Conservation (phyloP, 768 basidiomycete species). For the Macrolepiota fuliginosa region DNA sequence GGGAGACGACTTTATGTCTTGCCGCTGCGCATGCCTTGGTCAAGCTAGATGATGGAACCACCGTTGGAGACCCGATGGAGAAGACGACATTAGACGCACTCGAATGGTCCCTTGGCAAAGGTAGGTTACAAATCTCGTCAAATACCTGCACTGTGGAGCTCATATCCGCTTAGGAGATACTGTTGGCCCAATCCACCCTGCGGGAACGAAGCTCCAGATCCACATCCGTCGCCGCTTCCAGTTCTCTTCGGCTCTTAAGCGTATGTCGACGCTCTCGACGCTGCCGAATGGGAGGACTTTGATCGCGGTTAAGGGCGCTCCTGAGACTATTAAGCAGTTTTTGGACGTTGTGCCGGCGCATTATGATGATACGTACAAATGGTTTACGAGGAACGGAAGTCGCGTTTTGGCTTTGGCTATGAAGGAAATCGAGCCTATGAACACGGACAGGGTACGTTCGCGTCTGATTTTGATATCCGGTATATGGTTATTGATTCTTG, state of each 20-base stretch:
- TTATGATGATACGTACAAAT: slow-evolving; percentile 95
- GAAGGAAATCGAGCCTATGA: slow-evolving; percentile 76
- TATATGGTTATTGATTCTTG: neutral
- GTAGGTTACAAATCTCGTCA: slow-evolving; percentile 29
- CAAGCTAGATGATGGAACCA: slow-evolving; percentile 86
- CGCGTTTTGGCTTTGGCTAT: slow-evolving; percentile 90
- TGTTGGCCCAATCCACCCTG: slow-evolving; percentile 57
- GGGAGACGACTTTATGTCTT: slow-evolving; percentile 82
- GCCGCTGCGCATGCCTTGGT: slow-evolving; percentile 96
- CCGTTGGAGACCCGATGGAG: slow-evolving; percentile 99
- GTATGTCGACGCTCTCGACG: slow-evolving; percentile 89
- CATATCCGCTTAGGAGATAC: slow-evolving; percentile 63
- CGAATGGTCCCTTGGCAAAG: slow-evolving; percentile 80
- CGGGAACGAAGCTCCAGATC: slow-evolving; percentile 49
- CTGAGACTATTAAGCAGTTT: slow-evolving; percentile 94
- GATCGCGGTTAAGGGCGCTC: slow-evolving; percentile 91
- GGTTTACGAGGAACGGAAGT: slow-evolving; percentile 89
- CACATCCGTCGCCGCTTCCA: slow-evolving; percentile 91
- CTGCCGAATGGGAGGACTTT: slow-evolving; percentile 60
- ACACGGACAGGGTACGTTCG: slow-evolving; percentile 63
- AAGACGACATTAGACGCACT: slow-evolving; percentile 91
- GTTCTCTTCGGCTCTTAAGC: slow-evolving; percentile 95
- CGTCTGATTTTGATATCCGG: neutral
- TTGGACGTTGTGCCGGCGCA: slow-evolving; percentile 64
- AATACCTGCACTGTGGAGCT: slow-evolving; percentile 34